Evolutionary conservation across 2,329 filamentous ascomycete species (phyloP).

Genomic region (Aspergillus bombycis): DNA sequence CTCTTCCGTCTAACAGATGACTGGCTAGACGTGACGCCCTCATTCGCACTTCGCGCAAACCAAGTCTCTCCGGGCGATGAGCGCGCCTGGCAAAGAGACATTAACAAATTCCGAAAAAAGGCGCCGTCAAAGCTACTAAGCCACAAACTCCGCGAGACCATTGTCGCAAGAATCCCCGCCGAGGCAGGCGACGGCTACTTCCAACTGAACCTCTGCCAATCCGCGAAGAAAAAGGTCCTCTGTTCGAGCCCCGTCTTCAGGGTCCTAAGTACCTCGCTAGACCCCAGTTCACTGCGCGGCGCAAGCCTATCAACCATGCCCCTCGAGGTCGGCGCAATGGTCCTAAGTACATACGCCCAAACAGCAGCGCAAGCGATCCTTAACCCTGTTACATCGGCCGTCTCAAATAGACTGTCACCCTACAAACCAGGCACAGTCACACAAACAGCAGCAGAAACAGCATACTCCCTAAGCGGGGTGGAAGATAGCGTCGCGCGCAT

Average conservation of each 20-base stretch:
- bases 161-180: slow-evolving; percentile 66
- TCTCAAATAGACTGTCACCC: slow-evolving; percentile 31
- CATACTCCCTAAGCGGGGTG: slow-evolving; percentile 36
- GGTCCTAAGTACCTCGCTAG: slow-evolving; percentile 67
- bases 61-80: slow-evolving; percentile 63
- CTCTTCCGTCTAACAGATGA: slow-evolving; percentile 60
- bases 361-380: slow-evolving; percentile 31
- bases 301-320: slow-evolving; percentile 68
- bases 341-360: slow-evolving; percentile 48
- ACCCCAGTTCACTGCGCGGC: slow-evolving; percentile 64
- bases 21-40: slow-evolving; percentile 72
- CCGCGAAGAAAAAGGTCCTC: slow-evolving; percentile 59
- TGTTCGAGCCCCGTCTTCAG: slow-evolving; percentile 70
- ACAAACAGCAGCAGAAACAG: slow-evolving; percentile 36
- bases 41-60: slow-evolving; percentile 47
- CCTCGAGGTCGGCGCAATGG: slow-evolving; percentile 61
- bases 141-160: slow-evolving; percentile 64
- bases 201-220: slow-evolving; percentile 65
- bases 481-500: slow-evolving; percentile 32
- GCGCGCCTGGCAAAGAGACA: slow-evolving; percentile 69
- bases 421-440: slow-evolving; percentile 34
- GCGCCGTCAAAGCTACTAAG: slow-evolving; percentile 49
- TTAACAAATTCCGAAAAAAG: slow-evolving; percentile 65
- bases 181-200: slow-evolving; percentile 69
- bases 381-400: slow-evolving; percentile 26